Evolutionary conservation across 2,329 filamentous ascomycete genomes (phyloP), one percentile per base, ranked within the genome.

Genomic region (Mariannaea elegans): DNA sequence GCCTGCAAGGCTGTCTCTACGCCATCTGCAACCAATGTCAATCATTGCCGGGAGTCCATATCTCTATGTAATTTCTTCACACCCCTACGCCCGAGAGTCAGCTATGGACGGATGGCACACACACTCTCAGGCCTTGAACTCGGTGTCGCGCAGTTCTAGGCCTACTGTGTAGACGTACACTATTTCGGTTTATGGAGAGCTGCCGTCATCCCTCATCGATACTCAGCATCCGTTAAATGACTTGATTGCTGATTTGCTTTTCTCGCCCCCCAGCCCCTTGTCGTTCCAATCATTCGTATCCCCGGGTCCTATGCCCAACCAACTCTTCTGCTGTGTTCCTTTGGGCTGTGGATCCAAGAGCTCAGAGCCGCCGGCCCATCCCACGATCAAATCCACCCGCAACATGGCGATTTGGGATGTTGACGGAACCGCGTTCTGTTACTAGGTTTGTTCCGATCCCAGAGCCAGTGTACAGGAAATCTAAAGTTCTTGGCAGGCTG

Each of bases 31-130:
- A 39, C 13, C 38, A 36, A 29, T 52, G 38, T 47, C 42, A 19
- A 47, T 38, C 45, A 46, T 56, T 60, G 52, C 52, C 57, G 57
- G 47, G 29, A 51, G 46, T 44, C 42, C 51, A 50, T 60, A 31
- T 45, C 56, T 61, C 61, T 24, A 54, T 56, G 57, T 38, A 32
- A 38, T 50, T 59, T 48, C 54, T 47, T 45, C 14, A 31, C 19
- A 50, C 56, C 64, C 68, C 63, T 71, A 63, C 56, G 59, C 38
- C 68, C 68, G 66, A 69, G 46, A 39, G 21, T 47, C 41, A 46
- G 21, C 29, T 47, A 56, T 64, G 59, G 29, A 62, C 59, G 29
- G 34, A 64, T 59, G 65, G 54, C 39, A 36, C 32, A 36, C 7
- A 14, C 32, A 14, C 32, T n/a, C 12, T 4, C 13, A 36, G 12